Percentiles rank a stretch among this genome's conserved stretches.
Evolutionary conservation across 306 rosid species (phyloP).

Genomic region (Rosa chinensis): DNA sequence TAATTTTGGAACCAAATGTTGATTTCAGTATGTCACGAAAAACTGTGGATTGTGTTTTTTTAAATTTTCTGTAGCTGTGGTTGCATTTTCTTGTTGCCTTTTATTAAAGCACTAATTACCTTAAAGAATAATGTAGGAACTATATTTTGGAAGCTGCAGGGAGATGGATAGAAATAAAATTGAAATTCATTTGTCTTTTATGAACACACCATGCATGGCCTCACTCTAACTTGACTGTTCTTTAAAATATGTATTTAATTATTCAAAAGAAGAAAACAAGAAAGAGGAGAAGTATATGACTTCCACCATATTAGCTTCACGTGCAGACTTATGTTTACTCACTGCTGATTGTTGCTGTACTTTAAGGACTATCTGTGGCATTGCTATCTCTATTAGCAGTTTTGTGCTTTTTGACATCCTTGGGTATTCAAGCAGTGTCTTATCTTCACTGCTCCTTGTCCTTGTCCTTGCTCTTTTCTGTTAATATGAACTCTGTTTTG

Average conservation of each 20-base stretch:
- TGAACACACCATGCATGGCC: not conserved
- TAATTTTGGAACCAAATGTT: not conserved
- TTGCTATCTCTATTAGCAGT: not conserved
- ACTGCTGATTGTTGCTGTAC: not conserved
- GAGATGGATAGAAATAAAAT: not conserved
- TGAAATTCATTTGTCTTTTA: not conserved
- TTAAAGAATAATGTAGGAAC: not conserved
- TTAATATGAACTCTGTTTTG: not conserved
- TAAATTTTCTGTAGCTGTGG: not conserved
- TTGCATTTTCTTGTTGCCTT: not conserved
- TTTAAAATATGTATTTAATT: not conserved
- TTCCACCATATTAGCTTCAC: not conserved
- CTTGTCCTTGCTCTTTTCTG: not conserved
- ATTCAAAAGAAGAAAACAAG: not conserved
- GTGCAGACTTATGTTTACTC: not conserved
- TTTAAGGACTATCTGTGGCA: not conserved
- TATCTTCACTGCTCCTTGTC: not conserved
- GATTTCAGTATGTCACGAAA: not conserved
- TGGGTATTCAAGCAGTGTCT: not conserved
- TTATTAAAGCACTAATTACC: not conserved
- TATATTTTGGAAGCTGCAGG: conserved; percentile 5
- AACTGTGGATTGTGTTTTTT: not conserved
- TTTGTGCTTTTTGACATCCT: not conserved
- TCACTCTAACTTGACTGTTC: not conserved
- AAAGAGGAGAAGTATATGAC: not conserved